phyloP scores from a whole-genome alignment of 495 filamentous ascomycete species.

The Penicillium desertorum region DNA sequence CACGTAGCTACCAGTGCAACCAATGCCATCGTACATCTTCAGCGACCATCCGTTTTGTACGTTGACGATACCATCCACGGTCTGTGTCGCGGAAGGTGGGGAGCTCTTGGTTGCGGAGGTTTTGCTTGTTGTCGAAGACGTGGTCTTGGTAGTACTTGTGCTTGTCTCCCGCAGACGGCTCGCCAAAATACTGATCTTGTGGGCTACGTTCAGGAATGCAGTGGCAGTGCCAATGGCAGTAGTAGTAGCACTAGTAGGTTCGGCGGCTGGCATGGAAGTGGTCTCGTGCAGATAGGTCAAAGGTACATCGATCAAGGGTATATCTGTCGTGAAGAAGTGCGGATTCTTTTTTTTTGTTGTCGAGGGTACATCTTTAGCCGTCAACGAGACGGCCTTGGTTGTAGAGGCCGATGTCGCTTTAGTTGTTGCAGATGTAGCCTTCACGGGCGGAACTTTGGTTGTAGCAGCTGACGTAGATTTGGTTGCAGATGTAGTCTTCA shows the following conservation, averaged over 20 bases:
- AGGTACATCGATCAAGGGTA: not conserved
- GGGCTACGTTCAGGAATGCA: no score
- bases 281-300: not conserved
- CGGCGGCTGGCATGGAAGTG: not conserved
- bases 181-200: no score
- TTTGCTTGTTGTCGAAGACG: not conserved
- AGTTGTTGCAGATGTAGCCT: not conserved
- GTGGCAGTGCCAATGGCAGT: no score
- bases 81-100: not conserved
- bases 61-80: not conserved
- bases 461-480: not conserved
- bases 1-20: slow-evolving; percentile 18
- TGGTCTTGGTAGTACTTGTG: not conserved
- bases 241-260: no score
- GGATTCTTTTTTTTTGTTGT: not conserved
- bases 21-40: not conserved
- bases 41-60: slow-evolving; percentile 4
- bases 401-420: not conserved
- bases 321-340: not conserved
- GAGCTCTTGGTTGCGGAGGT: not conserved
- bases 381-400: not conserved
- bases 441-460: no score
- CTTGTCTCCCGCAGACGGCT: not conserved
- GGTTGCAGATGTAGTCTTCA: not conserved
- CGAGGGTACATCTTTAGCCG: not conserved